A percentile compares a stretch with the other conserved stretches of the same genome.
Evolutionary conservation across 148 eudicot genomes (phyloP).

Genomic region (Agrostemma githago): DNA sequence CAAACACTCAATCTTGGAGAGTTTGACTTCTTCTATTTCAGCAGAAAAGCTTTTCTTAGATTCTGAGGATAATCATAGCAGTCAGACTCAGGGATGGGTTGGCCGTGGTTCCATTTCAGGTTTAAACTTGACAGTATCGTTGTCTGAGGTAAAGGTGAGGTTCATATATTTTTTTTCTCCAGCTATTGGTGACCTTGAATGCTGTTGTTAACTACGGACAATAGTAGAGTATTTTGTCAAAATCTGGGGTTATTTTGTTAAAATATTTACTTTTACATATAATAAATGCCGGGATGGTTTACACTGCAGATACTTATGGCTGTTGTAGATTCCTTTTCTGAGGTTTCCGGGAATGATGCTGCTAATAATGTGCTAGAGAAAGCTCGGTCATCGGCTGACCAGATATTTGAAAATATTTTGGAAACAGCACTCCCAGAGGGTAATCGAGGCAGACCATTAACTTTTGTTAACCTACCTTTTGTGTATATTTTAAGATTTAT

Average conservation of each 20-base stretch:
- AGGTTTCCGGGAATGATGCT: constrained; percentile 35
- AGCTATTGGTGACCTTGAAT: not conserved
- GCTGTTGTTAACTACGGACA: not conserved
- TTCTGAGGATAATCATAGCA: constrained; percentile 29
- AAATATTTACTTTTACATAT: constrained; percentile 4
- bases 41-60: constrained; percentile 47
- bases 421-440: constrained; percentile 69
- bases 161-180: not conserved
- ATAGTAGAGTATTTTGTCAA: not conserved
- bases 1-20: constrained; percentile 54
- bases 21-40: constrained; percentile 39
- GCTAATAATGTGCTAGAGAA: constrained; percentile 31
- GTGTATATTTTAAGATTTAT: constrained; percentile 1
- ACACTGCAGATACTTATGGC: constrained; percentile 56
- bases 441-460: constrained; percentile 28
- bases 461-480: constrained; percentile 16
- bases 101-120: constrained; percentile 76
- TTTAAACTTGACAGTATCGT: constrained; percentile 64
- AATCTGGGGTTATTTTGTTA: constrained; percentile 5
- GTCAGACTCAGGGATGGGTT: constrained; percentile 50
- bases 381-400: constrained; percentile 31
- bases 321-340: constrained; percentile 53
- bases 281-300: constrained; percentile 18
- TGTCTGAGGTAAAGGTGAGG: constrained; percentile 69
- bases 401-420: constrained; percentile 41